These are phyloP conservation scores for Cyclotella cryptica DNA, from an alignment of 108 stramenopile species.

Conservation along the genomic window DNA sequence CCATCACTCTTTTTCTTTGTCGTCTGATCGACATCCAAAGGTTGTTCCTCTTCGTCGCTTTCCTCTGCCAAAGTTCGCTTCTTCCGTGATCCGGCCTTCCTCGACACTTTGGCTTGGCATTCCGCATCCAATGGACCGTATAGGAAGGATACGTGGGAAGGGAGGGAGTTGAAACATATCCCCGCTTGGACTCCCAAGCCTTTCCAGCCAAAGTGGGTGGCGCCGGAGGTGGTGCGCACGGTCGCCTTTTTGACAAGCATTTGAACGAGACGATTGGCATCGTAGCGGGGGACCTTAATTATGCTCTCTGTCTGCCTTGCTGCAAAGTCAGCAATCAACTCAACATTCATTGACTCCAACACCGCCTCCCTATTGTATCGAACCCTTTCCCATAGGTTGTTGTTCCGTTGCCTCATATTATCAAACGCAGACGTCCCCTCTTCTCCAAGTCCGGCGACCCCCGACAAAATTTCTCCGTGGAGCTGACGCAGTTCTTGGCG, in stretches of 20 bases:
- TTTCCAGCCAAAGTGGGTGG: slow-evolving; percentile 74
- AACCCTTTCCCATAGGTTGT: slow-evolving; percentile 74
- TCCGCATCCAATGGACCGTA: slow-evolving; percentile 72
- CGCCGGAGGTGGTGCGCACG: slow-evolving; percentile 33
- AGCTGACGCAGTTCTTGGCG: slow-evolving; percentile 59
- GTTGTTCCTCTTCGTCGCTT: slow-evolving; percentile 62
- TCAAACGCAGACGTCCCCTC: slow-evolving; percentile 32
- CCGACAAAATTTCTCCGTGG: slow-evolving; percentile 36
- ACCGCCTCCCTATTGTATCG: slow-evolving; percentile 85
- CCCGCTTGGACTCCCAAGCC: slow-evolving; percentile 71
- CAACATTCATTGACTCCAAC: slow-evolving; percentile 85
- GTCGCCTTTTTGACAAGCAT: slow-evolving; percentile 60
- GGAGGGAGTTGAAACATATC: slow-evolving; percentile 82
- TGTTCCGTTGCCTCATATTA: slow-evolving; percentile 65
- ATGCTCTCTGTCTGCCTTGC: slow-evolving; percentile 74
- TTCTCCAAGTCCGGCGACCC: slow-evolving; percentile 18
- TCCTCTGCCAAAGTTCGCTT: slow-evolving; percentile 21
- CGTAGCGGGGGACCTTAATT: slow-evolving; percentile 86
- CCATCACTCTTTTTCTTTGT: slow-evolving; percentile 50
- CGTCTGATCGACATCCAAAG: slow-evolving; percentile 61
- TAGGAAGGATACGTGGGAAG: slow-evolving; percentile 69
- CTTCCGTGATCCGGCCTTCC: slow-evolving; percentile 49
- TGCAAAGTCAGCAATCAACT: slow-evolving; percentile 67
- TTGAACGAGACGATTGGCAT: slow-evolving; percentile 66
- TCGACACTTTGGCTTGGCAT: slow-evolving; percentile 57